Percentiles rank a stretch among this genome's conserved stretches.
phyloP scores from a whole-genome alignment of 2,329 filamentous ascomycete genomes.

The Camptophora hylomeconis region DNA sequence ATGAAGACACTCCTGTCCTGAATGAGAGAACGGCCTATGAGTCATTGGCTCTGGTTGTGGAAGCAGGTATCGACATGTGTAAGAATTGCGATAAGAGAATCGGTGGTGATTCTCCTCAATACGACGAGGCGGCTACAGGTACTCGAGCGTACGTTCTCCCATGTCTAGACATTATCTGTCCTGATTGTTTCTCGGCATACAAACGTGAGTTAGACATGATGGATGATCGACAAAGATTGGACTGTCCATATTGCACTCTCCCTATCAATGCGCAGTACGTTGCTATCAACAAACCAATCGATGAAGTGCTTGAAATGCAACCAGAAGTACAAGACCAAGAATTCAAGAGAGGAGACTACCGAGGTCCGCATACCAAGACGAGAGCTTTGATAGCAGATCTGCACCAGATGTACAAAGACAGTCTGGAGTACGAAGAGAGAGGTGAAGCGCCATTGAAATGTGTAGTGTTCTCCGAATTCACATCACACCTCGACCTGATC shows the following conservation, averaged over 20 bases:
- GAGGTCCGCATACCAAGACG: slow-evolving; percentile 85
- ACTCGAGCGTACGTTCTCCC: slow-evolving; percentile 66
- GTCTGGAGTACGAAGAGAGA: slow-evolving; percentile 36
- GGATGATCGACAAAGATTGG: slow-evolving; percentile 29
- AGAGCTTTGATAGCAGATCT: slow-evolving; percentile 67
- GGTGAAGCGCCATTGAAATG: slow-evolving; percentile 71
- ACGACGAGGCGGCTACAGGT: slow-evolving; percentile 40
- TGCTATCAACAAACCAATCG: slow-evolving; percentile 49
- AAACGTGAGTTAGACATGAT: slow-evolving; percentile 37
- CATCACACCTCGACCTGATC: slow-evolving; percentile 83
- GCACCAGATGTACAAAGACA: slow-evolving; percentile 49
- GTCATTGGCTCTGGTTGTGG: slow-evolving; percentile 70
- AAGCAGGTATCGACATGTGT: slow-evolving; percentile 67
- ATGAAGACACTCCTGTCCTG: slow-evolving; percentile 48
- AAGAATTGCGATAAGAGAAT: slow-evolving; percentile 55
- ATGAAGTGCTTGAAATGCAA: slow-evolving; percentile 37
- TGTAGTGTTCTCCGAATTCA: slow-evolving; percentile 95
- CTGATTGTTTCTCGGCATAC: slow-evolving; percentile 53
- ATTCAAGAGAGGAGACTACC: slow-evolving; percentile 40
- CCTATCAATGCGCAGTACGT: slow-evolving; percentile 53
- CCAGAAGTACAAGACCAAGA: slow-evolving; percentile 32
- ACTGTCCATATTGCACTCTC: slow-evolving; percentile 56
- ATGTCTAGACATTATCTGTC: slow-evolving; percentile 78
- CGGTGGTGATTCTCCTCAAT: slow-evolving; percentile 27
- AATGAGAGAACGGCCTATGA: slow-evolving; percentile 64